phyloP scores from a whole-genome alignment of 257 asterid species.

The Solanum dulcamara region DNA sequence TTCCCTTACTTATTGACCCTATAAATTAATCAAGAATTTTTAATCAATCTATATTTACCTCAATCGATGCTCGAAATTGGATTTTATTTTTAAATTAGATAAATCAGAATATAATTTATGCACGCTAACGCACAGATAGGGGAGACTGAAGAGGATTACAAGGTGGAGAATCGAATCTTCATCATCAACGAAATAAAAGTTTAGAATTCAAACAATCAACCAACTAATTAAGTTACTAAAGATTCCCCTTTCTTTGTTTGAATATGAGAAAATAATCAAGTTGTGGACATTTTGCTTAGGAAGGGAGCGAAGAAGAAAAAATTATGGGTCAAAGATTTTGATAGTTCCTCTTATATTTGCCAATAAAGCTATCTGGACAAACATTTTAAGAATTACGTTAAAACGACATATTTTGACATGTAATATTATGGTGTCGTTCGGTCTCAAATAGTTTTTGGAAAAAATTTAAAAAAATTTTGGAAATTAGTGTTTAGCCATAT shows the following conservation, averaged over 20 bases:
- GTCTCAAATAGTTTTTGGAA: too few species aligned
- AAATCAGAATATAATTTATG: not conserved
- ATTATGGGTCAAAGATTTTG: not conserved
- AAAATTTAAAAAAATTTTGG: too few species aligned
- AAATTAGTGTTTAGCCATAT: too few species aligned
- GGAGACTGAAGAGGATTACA: not conserved
- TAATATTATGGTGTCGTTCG: too few species aligned
- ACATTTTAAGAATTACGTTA: not conserved
- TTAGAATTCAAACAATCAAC: not conserved
- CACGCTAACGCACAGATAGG: not conserved
- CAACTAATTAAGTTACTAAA: not conserved
- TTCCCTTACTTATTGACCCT: not conserved
- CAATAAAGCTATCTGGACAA: not conserved
- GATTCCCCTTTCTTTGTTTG: not conserved
- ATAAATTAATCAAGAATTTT: not conserved
- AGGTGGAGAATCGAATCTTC: not conserved
- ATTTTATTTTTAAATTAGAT: not conserved
- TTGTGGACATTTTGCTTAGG: not conserved
- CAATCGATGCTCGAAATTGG: not conserved
- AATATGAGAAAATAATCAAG: not conserved
- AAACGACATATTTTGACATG: not conserved
- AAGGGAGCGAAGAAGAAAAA: not conserved
- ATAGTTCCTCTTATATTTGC: not conserved
- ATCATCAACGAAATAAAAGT: not conserved
- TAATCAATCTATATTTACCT: not conserved